These are phyloP conservation scores for Phialophora expanda DNA, from an alignment of 2,329 filamentous ascomycete genomes.

Conservation along the genomic window DNA sequence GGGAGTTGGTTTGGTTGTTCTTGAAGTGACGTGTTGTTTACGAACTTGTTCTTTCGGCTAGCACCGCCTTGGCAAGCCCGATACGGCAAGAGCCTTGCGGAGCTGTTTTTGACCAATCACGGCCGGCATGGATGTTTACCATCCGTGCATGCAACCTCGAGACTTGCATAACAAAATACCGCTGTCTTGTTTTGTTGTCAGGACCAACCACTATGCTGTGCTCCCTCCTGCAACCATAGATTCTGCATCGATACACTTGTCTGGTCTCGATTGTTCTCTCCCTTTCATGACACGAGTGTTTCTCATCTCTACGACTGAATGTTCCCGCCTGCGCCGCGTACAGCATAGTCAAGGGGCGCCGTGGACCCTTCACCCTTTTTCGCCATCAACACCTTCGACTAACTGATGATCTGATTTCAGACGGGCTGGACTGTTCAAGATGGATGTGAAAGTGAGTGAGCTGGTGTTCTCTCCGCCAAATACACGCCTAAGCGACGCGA, in stretches of 20 bases:
- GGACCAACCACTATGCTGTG: constrained; percentile 31
- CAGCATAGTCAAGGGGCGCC: constrained; percentile 25
- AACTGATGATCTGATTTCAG: not conserved
- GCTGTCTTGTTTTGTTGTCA: constrained; percentile 32
- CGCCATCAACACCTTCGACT: constrained; percentile 1
- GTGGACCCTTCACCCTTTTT: constrained; percentile 1
- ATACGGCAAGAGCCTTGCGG: constrained; percentile 20
- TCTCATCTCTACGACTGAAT: constrained; percentile 27
- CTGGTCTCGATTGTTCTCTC: constrained; percentile 32
- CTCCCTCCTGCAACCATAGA: constrained; percentile 33
- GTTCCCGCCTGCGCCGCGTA: constrained; percentile 21
- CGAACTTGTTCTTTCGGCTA: not conserved
- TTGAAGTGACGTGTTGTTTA: constrained; percentile 18
- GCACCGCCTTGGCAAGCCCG: not conserved
- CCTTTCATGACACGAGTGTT: constrained; percentile 14
- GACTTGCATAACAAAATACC: constrained; percentile 18
- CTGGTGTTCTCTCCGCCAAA: not conserved
- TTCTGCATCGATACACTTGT: constrained; percentile 35
- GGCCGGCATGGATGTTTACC: constrained; percentile 2
- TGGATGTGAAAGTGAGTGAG: constrained; percentile 56
- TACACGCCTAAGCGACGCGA: not conserved
- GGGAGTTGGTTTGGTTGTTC: not conserved
- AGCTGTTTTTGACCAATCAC: not conserved
- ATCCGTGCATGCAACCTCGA: constrained; percentile 9
- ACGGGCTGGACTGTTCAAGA: constrained; percentile 39